These are phyloP conservation scores for Polychaeton citri DNA, from an alignment of 2,329 filamentous ascomycete species.

Conservation along the genomic window DNA sequence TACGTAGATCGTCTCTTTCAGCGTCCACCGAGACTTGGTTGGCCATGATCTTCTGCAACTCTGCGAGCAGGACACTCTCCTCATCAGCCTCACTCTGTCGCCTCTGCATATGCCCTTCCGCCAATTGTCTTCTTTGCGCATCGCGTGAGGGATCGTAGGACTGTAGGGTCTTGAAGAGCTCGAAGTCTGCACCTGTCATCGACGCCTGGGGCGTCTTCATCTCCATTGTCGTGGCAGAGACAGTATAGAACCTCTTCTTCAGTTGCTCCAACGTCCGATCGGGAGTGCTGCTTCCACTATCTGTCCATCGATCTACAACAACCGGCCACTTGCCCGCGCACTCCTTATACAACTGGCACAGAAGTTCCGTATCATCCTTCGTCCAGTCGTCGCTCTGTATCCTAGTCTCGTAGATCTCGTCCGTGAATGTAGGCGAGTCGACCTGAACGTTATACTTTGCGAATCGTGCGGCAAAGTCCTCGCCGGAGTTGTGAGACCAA, in stretches of 20 bases:
- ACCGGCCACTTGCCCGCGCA: conserved; percentile 84
- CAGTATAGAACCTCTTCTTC: conserved; percentile 79
- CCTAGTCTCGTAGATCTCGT: conserved; percentile 70
- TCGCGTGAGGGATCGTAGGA: conserved; percentile 78
- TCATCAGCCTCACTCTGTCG: conserved; percentile 81
- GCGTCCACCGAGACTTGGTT: conserved; percentile 76
- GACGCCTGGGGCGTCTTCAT: conserved; percentile 65
- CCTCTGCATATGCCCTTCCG: conserved; percentile 62
- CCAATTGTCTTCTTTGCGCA: conserved; percentile 69
- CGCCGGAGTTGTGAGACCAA: not conserved
- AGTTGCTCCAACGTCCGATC: conserved; percentile 71
- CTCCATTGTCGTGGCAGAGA: conserved; percentile 71
- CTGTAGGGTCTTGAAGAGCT: conserved; percentile 68
- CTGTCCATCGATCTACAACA: conserved; percentile 72
- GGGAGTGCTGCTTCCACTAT: conserved; percentile 6
- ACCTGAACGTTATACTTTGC: conserved; percentile 30
- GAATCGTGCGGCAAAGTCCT: not conserved
- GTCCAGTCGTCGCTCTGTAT: conserved; percentile 70
- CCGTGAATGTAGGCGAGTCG: conserved; percentile 65
- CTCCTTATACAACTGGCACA: conserved; percentile 60
- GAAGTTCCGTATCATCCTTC: conserved; percentile 84
- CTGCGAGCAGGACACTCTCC: conserved; percentile 76
- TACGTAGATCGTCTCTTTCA: conserved; percentile 68
- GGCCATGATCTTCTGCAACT: conserved; percentile 82
- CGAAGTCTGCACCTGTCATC: conserved; percentile 80